Evolutionary conservation across 345 rosid species (phyloP), one percentile per base, ranked within the genome.

Genomic region (Leavenworthia alabamica): DNA sequence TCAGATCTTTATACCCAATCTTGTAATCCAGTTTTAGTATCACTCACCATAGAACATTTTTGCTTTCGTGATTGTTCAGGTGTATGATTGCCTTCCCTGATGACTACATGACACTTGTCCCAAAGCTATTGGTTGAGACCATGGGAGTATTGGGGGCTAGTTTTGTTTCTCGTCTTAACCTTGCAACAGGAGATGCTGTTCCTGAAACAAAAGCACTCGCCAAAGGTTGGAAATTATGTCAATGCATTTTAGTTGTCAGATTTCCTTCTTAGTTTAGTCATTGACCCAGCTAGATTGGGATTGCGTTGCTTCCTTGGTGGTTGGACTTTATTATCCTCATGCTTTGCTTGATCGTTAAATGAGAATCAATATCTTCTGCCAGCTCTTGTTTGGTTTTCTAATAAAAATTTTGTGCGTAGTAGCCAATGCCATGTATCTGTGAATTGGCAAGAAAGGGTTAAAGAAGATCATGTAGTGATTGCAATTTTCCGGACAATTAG

Each of bases 51-150:
- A 35, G 1, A 19, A 56, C n/a, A 19, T 9, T 28, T 24, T 52
- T 58, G 3, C 17, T 64, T 60, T 44, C 61, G 12, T 72, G 41
- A 32, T 52, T 53, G 40, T 60, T 53, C 82, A 89, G 99, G 99
- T 93, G 96, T 75, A 77, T 72, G 82, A 79, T 85, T 73, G 97
- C 97, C 78, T 89, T 93, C 76, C 99, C 99, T 37, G 94, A 85
- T 60, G 94, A 93, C 77, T 87, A 82, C 61, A 83, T 60, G 71
- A 75, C 70, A 64, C 90, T 93, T 2, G 88, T 87, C 29, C 99
- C 96, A 7, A 89, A 81, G 82, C 75, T 93, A 55, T 73, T 93
- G 48, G 49, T 81, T 40, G 99, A 93, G 79, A 83, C 88, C 65
- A 89, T 93, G 97, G 84, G 76, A 28, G 78, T 81, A 33, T 48